Evolutionary conservation across 2,329 filamentous ascomycete species (phyloP).

Genomic region (Fusarium proliferatum): DNA sequence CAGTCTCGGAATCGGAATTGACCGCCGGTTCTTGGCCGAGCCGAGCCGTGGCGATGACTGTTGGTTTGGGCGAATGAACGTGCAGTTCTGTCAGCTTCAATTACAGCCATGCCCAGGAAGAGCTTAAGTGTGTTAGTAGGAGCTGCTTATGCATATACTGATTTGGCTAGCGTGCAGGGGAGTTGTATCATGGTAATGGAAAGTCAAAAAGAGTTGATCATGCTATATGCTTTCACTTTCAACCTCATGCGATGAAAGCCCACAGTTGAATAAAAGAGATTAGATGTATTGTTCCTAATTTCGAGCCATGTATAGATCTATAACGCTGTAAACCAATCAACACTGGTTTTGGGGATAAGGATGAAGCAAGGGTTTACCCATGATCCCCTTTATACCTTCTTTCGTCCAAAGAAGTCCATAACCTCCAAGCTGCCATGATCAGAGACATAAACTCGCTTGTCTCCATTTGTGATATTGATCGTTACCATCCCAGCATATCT

Average conservation of each 20-base stretch:
- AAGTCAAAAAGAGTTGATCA: neutral
- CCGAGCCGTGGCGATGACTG: neutral
- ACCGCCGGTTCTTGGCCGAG: neutral
- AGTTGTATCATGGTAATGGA: accelerated
- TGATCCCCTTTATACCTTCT: neutral
- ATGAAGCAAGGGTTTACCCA: no score
- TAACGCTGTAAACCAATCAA: accelerated
- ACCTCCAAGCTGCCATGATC: neutral
- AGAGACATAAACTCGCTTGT: neutral
- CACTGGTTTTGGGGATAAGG: accelerated
- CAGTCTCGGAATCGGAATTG: neutral
- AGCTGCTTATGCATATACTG: neutral
- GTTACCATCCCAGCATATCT: neutral
- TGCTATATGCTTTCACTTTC: neutral
- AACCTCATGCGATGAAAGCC: neutral
- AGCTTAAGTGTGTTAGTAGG: accelerated
- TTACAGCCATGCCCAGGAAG: accelerated
- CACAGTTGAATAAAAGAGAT: accelerated
- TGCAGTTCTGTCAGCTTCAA: neutral
- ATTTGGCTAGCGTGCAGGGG: accelerated
- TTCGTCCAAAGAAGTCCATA: neutral
- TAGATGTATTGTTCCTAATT: neutral
- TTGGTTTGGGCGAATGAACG: neutral
- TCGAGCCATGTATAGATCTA: accelerated
- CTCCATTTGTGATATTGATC: neutral